These are phyloP conservation scores for Leccinum obscurum DNA, from an alignment of 768 basidiomycete genomes.

Conservation along the genomic window DNA sequence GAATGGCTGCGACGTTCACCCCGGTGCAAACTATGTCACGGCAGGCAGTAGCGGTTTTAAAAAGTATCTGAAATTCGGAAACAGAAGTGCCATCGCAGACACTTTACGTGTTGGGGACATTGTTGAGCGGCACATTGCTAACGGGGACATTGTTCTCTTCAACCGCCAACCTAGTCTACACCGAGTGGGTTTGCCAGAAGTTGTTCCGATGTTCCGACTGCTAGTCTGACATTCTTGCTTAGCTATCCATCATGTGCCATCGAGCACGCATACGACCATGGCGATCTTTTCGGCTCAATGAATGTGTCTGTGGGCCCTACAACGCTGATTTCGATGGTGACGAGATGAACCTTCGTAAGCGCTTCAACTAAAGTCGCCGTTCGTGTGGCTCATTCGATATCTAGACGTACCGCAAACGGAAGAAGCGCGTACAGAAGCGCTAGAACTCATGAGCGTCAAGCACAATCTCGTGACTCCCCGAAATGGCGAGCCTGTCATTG, in stretches of 20 bases:
- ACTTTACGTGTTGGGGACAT: slow-evolving; percentile 83
- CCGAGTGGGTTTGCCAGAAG: slow-evolving; percentile 51
- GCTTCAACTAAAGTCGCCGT: neutral
- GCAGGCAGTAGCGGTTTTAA: slow-evolving; percentile 77
- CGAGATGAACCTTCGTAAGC: slow-evolving; percentile 97
- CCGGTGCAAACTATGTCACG: slow-evolving; percentile 94
- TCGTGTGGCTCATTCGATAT: slow-evolving; percentile 2
- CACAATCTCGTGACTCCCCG: slow-evolving; percentile 97
- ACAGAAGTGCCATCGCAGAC: slow-evolving; percentile 77
- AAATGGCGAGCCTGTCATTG: slow-evolving; percentile 98
- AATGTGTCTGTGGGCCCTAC: slow-evolving; percentile 99
- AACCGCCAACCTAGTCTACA: slow-evolving; percentile 99
- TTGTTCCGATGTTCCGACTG: neutral
- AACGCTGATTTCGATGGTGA: slow-evolving; percentile 99
- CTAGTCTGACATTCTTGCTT: slow-evolving; percentile 4
- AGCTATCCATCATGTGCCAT: slow-evolving; percentile 99
- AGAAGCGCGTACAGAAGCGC: slow-evolving; percentile 94
- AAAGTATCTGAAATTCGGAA: slow-evolving; percentile 88
- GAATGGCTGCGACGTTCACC: slow-evolving; percentile 89
- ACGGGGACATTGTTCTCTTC: slow-evolving; percentile 96
- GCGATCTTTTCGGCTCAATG: slow-evolving; percentile 96
- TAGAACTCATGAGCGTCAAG: slow-evolving; percentile 96
- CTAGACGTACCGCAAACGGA: slow-evolving; percentile 98
- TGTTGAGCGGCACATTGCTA: slow-evolving; percentile 92
- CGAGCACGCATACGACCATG: slow-evolving; percentile 95